Base-by-base conservation (phyloP, 208 protist genomes). In the Leishmania turanica region DNA sequence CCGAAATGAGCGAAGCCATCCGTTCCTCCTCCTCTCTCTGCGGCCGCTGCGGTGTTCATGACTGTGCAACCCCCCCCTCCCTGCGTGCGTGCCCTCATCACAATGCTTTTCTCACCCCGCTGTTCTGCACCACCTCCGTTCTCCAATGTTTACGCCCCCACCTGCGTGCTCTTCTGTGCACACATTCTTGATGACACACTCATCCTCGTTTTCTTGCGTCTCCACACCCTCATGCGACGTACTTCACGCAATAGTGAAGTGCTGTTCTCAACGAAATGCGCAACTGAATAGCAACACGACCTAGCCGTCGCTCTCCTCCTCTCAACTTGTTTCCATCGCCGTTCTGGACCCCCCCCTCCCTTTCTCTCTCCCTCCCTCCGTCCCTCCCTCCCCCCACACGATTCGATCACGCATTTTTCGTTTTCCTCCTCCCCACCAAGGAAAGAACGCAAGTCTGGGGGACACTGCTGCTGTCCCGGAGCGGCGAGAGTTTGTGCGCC, bases 11-110 rank as follows among this genome's bases (percentile, higher is more conserved):
- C 27, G 45, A 51, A 21, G 45, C 3, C 42, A 62, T 34, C 54
- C 47, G 78, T 40, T 78, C 62, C 37, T 34, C 58, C 79, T 49
- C 78, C 45, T 78, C 37, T 51, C 42, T 24, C 19, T 40, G 45
- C 3, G 69, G 27, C 3, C 21, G 8, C 45, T 53, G 21, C 24
- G 31, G 69, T 54, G 27, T 24, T 34, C 24, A 54, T 73, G 42
- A 73, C 45, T 21, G 69, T 21, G 21, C 27, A 37, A 8, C 9
- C 45, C 15, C 27, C 45, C 21, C 9, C 34, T 40, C 2, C 17
- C 17, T 6, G 21, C 21, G 21, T 72, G 21, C 31, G 40, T n/a
- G 6, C 66, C 66, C 21, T 45, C 62, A 68, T 68, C 31, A 34
- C 21, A 34, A 24, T 40, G 15, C 6, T 27, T 19, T 37, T 73